phyloP scores from a whole-genome alignment of 2,329 filamentous ascomycete genomes.

The Colletotrichum filicis region DNA sequence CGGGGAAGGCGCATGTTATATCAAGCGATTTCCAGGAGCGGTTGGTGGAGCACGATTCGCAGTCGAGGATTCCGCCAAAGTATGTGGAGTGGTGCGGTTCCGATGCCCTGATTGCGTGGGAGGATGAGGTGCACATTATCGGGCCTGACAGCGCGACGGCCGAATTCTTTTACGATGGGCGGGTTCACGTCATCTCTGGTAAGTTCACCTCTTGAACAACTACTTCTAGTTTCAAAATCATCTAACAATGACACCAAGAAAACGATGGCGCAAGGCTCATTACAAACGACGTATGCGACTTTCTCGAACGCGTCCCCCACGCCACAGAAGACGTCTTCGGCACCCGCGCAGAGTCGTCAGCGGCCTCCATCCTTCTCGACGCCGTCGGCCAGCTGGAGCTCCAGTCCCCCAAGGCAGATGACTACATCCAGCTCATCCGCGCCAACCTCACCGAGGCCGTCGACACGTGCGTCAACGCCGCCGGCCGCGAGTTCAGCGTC shows the following conservation, averaged over 20 bases:
- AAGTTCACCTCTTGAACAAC: conserved; percentile 44
- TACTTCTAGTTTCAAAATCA: not conserved
- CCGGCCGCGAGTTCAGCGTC: conserved; percentile 88
- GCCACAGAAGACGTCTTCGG: conserved; percentile 91
- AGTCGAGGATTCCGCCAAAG: conserved; percentile 84
- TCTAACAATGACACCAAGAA: conserved; percentile 52
- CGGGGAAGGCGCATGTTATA: conserved; percentile 90
- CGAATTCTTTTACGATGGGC: conserved; percentile 89
- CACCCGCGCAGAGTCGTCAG: conserved; percentile 86
- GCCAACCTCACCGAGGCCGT: conserved; percentile 91
- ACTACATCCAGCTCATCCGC: conserved; percentile 95
- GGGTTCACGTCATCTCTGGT: conserved; percentile 89
- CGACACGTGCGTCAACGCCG: conserved; percentile 91
- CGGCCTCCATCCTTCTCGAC: conserved; percentile 92
- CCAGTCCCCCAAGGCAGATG: conserved; percentile 96
- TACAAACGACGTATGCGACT: conserved; percentile 95
- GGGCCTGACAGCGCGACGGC: conserved; percentile 82
- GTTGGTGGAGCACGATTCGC: conserved; percentile 90
- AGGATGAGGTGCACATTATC: conserved; percentile 95
- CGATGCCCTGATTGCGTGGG: conserved; percentile 95
- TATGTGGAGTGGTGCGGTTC: conserved; percentile 97
- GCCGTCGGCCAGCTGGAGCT: conserved; percentile 91
- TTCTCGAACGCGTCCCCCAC: conserved; percentile 91
- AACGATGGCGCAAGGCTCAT: conserved; percentile 89
- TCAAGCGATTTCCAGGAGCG: conserved; percentile 95